Evolutionary conservation across 1,284 basidiomycete genomes (phyloP), one percentile per base, ranked within the genome.

Genomic region (Chiua sp.): DNA sequence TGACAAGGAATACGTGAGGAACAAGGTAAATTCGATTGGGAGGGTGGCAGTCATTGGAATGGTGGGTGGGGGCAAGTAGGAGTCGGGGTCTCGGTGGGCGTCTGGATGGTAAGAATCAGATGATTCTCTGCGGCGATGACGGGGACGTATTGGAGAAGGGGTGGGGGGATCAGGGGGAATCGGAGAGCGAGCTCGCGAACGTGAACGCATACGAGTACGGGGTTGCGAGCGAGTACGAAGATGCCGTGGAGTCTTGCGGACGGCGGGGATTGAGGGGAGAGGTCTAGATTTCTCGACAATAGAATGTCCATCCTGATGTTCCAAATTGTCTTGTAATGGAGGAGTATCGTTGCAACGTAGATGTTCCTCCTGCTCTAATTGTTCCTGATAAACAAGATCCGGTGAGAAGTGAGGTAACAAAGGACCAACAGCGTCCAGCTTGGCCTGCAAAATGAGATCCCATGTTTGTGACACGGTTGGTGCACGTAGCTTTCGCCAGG

Each of bases 401-500:
- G 64, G 67, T 18, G 67, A 35, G 7, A 52, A 68, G n/a, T 67
- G 54, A 7, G 70, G 65, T 28, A 70, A 32, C 30, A 69, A 30
- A 32, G 62, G 59, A 28, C 63, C 61, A 7, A 73, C 52, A 28
- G 83, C 81, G 48, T 83, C 82, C 47, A 90, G 71, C 71, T 92
- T 92, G 48, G 86, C 82, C 66, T 87, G 87, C 30, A 86, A 81
- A 60, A 91, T 91, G 59, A 87, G 78, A 63, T 90, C 84, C 90
- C 90, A 92, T 0, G 94, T 97, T 66, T 88, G 90, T 62, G 88
- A 85, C 59, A 94, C 88, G 32, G 92, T 88, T 59, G 84, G 79
- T 59, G 88, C 88, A 72, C 87, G 87, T 63, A 96, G 78, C 72
- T 93, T 93, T 72, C 93, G 87, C 95, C 95, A 97, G 2, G 95